phyloP scores from a whole-genome alignment of 140 eudicot species.

The Oenanthe javanica region DNA sequence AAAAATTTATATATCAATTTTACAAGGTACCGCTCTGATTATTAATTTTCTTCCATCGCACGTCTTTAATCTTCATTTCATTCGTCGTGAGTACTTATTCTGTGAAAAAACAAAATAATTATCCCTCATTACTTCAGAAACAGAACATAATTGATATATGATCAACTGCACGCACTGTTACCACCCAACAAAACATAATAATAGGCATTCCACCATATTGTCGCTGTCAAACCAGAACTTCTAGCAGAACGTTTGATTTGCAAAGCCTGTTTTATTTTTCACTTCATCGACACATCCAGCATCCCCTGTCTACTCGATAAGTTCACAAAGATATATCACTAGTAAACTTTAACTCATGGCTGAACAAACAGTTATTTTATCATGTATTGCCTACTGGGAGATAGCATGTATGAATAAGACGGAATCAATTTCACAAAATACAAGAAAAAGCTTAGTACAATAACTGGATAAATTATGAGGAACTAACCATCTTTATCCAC shows the following conservation, averaged over 20 bases:
- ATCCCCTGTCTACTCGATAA: not conserved
- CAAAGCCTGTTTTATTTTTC: not conserved
- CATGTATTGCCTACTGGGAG: not conserved
- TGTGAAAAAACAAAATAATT: not conserved
- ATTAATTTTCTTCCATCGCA: too few relatives aligned
- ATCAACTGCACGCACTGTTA: not conserved
- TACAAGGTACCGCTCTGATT: not conserved
- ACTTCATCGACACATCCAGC: not conserved
- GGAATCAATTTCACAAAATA: not conserved
- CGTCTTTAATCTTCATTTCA: not conserved
- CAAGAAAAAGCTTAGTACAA: too few relatives aligned
- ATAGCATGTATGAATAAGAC: not conserved
- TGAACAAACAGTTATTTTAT: not conserved
- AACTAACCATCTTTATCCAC: slow-evolving; percentile 74
- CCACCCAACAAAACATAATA: not conserved
- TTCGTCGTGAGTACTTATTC: not conserved
- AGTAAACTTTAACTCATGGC: not conserved
- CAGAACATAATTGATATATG: not conserved
- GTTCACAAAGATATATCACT: not conserved
- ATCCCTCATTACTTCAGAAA: not conserved
- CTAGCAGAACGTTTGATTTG: not conserved
- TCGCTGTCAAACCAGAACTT: not conserved
- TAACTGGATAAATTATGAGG: not conserved
- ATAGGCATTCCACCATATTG: not conserved
- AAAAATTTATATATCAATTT: too few relatives aligned